Conservation (phyloP, 306 rosid genomes). For the Cucumis melo region DNA sequence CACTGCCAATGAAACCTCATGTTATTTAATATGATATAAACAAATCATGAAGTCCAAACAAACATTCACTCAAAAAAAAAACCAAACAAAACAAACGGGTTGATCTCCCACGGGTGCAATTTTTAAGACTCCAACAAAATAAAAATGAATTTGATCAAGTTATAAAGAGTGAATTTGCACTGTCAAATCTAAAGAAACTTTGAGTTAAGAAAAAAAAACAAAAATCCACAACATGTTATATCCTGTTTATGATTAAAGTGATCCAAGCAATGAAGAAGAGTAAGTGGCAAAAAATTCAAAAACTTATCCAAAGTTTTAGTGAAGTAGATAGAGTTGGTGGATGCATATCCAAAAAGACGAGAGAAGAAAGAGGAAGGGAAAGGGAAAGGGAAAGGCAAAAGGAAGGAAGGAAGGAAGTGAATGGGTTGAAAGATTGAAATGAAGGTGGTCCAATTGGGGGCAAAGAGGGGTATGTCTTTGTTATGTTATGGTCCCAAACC, state of each 20-base stretch:
- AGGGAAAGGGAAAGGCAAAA: background rate
- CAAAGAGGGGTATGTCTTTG: background rate
- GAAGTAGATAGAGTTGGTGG: background rate
- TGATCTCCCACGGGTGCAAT: no score
- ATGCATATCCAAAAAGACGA: constrained; percentile 3
- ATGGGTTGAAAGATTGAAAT: background rate
- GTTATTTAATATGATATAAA: no score
- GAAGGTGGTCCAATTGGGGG: constrained; percentile 5
- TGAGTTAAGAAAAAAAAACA: background rate
- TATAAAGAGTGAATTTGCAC: no score
- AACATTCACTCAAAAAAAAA: no score
- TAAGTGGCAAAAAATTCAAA: background rate
- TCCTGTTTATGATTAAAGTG: background rate
- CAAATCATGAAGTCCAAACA: no score
- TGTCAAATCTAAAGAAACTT: no score
- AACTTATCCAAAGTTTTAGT: constrained; percentile 2
- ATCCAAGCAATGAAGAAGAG: background rate
- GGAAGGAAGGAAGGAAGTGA: background rate
- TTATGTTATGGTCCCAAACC: constrained; percentile 2
- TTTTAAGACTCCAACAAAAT: no score
- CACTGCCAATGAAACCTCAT: no score
- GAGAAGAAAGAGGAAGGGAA: background rate
- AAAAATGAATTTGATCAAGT: no score
- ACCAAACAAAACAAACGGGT: no score
- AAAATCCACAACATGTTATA: background rate